Evolutionary conservation across 1,284 basidiomycete genomes (phyloP).

Genomic region (Athelia psychrophila): DNA sequence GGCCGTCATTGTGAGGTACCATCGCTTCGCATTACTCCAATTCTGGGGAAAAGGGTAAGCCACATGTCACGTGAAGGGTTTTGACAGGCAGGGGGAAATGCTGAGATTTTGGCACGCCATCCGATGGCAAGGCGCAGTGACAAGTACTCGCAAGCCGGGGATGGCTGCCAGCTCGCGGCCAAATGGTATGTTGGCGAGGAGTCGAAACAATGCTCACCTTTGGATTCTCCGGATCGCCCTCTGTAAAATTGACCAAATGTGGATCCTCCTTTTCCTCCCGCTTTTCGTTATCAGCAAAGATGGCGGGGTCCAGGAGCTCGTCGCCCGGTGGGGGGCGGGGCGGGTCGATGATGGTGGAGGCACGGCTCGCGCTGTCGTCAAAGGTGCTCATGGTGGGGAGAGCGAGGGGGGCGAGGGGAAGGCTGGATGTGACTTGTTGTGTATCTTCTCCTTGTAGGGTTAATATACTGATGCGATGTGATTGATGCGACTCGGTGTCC

Average conservation of each 20-base stretch:
- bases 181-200: no score
- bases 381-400: neutral
- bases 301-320: neutral
- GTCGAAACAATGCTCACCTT: conserved; percentile 19
- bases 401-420: neutral
- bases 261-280: conserved; percentile 18
- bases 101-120: neutral
- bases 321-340: neutral
- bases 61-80: neutral
- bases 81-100: neutral
- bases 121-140: no score
- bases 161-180: no score
- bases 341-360: conserved; percentile 2
- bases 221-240: conserved; percentile 32
- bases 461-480: no score
- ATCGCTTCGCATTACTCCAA: conserved; percentile 33
- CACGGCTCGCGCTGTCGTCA: neutral
- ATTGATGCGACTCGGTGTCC: no score
- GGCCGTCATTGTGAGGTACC: conserved; percentile 55
- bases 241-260: conserved; percentile 31
- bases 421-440: no score
- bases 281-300: conserved; percentile 1
- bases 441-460: no score
- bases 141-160: no score
- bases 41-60: conserved; percentile 28